These are phyloP conservation scores for Sphaerosporella brunnea DNA, from an alignment of 495 filamentous ascomycete species.

Conservation along the genomic window DNA sequence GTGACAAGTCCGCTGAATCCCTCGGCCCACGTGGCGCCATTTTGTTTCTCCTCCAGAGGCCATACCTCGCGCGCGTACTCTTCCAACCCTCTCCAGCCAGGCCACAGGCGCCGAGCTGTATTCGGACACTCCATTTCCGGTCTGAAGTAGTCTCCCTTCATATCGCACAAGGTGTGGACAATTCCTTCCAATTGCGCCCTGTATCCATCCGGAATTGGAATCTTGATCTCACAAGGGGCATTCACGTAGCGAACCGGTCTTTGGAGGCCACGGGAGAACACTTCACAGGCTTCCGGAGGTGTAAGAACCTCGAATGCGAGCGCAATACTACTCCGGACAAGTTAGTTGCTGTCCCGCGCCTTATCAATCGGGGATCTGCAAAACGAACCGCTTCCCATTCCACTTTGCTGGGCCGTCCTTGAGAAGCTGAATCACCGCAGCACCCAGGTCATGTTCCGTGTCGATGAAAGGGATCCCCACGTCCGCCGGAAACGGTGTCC, in stretches of 20 bases:
- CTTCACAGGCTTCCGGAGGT: slow-evolving; percentile 59
- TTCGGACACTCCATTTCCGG: slow-evolving; percentile 43
- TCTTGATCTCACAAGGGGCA: slow-evolving; percentile 64
- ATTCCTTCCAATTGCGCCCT: slow-evolving; percentile 66
- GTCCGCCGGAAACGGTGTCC: slow-evolving; percentile 81
- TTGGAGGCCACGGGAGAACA: slow-evolving; percentile 60
- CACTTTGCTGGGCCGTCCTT: slow-evolving; percentile 81
- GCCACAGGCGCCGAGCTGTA: slow-evolving; percentile 66
- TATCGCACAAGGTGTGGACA: slow-evolving; percentile 42
- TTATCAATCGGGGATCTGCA: background rate
- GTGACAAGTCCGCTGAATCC: slow-evolving; percentile 3
- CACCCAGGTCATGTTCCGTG: slow-evolving; percentile 89
- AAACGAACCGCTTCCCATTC: slow-evolving; percentile 42
- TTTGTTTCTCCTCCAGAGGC: slow-evolving; percentile 79
- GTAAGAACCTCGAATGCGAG: slow-evolving; percentile 84
- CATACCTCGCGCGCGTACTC: slow-evolving; percentile 95
- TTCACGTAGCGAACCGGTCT: slow-evolving; percentile 60
- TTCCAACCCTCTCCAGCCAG: slow-evolving; percentile 76
- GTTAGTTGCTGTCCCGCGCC: too few relatives aligned
- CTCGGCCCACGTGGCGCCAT: slow-evolving; percentile 63
- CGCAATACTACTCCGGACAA: slow-evolving; percentile 69
- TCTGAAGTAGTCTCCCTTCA: slow-evolving; percentile 52
- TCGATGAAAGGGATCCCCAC: slow-evolving; percentile 88
- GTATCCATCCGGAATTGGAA: slow-evolving; percentile 76
- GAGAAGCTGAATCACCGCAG: slow-evolving; percentile 86